Base-by-base conservation (phyloP, 805 yeast species). In the Saccharomyces paradoxus region DNA sequence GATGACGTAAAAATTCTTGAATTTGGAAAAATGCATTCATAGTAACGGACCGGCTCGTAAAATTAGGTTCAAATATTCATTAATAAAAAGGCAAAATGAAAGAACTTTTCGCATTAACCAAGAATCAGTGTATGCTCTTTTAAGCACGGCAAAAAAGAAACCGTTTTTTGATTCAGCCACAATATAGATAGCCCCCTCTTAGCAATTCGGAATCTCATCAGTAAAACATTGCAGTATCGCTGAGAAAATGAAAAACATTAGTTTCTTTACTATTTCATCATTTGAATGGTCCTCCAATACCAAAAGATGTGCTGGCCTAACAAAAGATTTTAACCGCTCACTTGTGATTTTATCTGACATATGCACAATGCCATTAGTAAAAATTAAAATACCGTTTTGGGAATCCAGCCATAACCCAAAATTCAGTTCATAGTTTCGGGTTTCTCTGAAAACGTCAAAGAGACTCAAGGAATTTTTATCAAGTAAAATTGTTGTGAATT, bases 341-440 rank as follows among this genome's bases (percentile, higher is more conserved):
- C 17, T 17, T 17, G 9, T 37, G 9, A 17, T 17, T 10, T 37
- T 12, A 37, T 37, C 44, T 37, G 44, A 7, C 44, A 37, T 37
- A 17, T 22, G 44, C 12, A 37, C 10, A 21, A n/a, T 14, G 3
- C 54, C 50, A 13, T 41, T 54, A 10, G 55, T 51, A 27, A 54
- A 51, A 21, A 54, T 51, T 6, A 54, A 46, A 17, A 54, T 54
- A 5, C 41, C 47, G 32, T 54, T 54, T 17, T 49, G 46, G 12
- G 29, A 14, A 37, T 54, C 56, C 26, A 54, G 8, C 56, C 56
- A 54, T 14, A 54, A n/a, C 7, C 56, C 56, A 17, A 51, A 52
- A 13, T 48, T 47, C 24, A 37, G 24, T 37, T 37, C 17, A 3
- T 37, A 37, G 17, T 37, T 17, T 17, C 7, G 12, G 12, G 44